These are phyloP conservation scores for Suhomyces bokatorum DNA, from an alignment of 1,139 yeast genomes.

Conservation along the genomic window DNA sequence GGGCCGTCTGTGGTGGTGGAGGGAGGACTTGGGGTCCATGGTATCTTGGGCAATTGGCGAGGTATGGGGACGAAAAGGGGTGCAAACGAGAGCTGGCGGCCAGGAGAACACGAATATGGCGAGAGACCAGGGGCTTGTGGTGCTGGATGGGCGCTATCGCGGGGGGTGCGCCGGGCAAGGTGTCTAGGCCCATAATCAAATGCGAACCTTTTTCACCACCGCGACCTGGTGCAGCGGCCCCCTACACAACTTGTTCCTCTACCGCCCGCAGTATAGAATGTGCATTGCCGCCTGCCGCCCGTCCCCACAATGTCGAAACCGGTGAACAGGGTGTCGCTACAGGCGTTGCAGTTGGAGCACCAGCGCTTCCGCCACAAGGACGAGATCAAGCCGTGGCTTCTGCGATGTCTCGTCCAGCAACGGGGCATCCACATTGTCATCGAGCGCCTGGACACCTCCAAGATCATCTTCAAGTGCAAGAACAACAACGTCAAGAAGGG, in stretches of 20 bases:
- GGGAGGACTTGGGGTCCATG: not conserved
- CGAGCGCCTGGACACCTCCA: constrained; percentile 67
- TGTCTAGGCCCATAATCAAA: too few relatives aligned
- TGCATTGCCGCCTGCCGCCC: not conserved
- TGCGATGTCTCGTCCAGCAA: constrained; percentile 40
- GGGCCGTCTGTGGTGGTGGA: not conserved
- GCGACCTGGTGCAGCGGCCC: not conserved
- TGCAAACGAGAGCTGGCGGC: not conserved
- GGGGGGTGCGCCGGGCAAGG: too few relatives aligned
- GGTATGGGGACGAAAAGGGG: not conserved
- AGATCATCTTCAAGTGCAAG: constrained; percentile 71
- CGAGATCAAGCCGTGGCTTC: constrained; percentile 72
- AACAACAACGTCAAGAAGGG: constrained; percentile 16
- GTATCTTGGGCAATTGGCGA: not conserved
- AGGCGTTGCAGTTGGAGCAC: constrained; percentile 16
- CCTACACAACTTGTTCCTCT: not conserved
- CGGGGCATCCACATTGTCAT: constrained; percentile 64
- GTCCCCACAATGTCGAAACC: constrained; percentile 1
- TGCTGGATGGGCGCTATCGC: too few relatives aligned
- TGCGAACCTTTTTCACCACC: not conserved
- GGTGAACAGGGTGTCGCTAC: constrained; percentile 9
- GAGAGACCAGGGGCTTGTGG: not conserved
- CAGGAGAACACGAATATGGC: not conserved
- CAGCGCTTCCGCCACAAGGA: constrained; percentile 17
- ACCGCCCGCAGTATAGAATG: not conserved